Percentiles rank a stretch among this genome's conserved stretches.
phyloP scores from a whole-genome alignment of 306 rosid species.

The Geum urbanum region DNA sequence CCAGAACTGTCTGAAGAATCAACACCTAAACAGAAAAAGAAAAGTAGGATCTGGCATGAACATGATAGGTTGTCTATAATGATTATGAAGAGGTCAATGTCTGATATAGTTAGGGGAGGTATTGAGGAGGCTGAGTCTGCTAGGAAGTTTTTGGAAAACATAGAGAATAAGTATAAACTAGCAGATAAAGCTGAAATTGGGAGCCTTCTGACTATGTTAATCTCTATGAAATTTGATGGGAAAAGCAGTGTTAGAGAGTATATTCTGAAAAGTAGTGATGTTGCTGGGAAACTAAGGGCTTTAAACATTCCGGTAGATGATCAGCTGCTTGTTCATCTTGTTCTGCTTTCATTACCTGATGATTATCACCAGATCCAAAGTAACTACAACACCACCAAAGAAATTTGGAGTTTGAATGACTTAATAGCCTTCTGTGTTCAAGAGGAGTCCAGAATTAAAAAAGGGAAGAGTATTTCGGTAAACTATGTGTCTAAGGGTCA shows the following conservation, averaged over 20 bases:
- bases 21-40: neutral
- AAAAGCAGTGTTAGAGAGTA: neutral
- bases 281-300: neutral
- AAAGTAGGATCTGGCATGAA: no score
- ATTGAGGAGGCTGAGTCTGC: neutral
- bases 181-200: neutral
- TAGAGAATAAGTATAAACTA: neutral
- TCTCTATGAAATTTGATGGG: neutral
- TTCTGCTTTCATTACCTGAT: no score
- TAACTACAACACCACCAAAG: no score
- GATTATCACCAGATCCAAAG: no score
- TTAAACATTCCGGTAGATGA: neutral
- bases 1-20: no score
- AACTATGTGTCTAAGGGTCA: no score
- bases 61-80: neutral
- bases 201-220: neutral
- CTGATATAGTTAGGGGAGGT: neutral
- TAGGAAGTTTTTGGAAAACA: neutral
- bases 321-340: neutral
- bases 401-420: no score
- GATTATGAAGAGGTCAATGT: neutral
- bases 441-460: no score
- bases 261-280: neutral
- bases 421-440: no score
- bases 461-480: no score